Percentiles rank a stretch among this genome's conserved stretches.
These are phyloP conservation scores for Chaetomium olivaceum DNA, from an alignment of 2,329 filamentous ascomycete species.

Conservation along the genomic window DNA sequence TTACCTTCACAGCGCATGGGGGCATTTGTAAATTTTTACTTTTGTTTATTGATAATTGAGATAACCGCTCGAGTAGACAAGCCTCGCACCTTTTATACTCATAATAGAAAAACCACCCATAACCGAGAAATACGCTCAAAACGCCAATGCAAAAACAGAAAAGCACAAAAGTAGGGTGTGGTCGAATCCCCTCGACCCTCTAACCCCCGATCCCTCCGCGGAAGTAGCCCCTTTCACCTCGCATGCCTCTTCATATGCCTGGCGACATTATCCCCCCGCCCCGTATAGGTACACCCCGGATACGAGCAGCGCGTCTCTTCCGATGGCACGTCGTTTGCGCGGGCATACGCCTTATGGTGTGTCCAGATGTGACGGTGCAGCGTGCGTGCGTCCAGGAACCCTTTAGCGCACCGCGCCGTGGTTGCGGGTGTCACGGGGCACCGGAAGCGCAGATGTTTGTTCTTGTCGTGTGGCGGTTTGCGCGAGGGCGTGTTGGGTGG, in stretches of 20 bases:
- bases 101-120: neutral
- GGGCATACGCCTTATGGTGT: constrained; percentile 27
- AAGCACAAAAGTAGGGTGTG: neutral
- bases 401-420: constrained; percentile 23
- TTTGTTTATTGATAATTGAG: neutral
- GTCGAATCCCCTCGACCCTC: neutral
- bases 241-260: constrained; percentile 20
- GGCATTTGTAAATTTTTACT: neutral
- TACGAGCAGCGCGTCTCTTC: constrained; percentile 24
- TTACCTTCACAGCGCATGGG: neutral
- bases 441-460: neutral
- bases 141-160: neutral
- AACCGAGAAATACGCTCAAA: neutral
- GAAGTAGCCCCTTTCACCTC: neutral
- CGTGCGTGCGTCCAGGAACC: constrained; percentile 27
- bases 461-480: neutral
- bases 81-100: neutral
- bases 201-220: neutral
- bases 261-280: constrained; percentile 30
- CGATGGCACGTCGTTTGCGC: constrained; percentile 14
- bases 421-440: neutral
- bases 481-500: neutral
- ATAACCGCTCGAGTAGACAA: neutral
- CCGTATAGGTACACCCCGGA: constrained; percentile 25
- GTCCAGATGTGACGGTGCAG: constrained; percentile 32